Conservation (phyloP, 495 filamentous ascomycete genomes). For the Penicillium macrosclerotiorum region DNA sequence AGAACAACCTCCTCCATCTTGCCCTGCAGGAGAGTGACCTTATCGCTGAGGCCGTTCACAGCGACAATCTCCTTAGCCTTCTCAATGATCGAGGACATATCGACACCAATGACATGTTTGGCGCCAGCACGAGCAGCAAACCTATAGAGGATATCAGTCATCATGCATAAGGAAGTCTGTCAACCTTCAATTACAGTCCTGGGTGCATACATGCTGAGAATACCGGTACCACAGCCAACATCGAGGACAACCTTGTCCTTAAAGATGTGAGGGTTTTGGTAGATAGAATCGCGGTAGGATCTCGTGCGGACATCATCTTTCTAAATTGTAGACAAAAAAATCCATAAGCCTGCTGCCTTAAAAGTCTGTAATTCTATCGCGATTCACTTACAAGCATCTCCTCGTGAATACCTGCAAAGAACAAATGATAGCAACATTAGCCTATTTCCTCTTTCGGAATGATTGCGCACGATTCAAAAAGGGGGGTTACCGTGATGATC, state of each 20-base stretch:
- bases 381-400: constrained; percentile 85
- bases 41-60: constrained; percentile 75
- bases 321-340: constrained; percentile 46
- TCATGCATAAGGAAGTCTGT: too few relatives aligned
- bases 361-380: neutral
- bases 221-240: constrained; percentile 93
- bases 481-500: constrained; percentile 80
- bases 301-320: constrained; percentile 97
- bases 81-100: constrained; percentile 95
- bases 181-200: too few relatives aligned
- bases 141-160: constrained; percentile 50
- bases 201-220: constrained; percentile 72
- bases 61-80: constrained; percentile 91
- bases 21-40: constrained; percentile 89
- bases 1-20: constrained; percentile 95
- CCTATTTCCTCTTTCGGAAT: neutral
- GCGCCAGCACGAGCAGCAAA: constrained; percentile 94
- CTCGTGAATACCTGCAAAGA: constrained; percentile 82
- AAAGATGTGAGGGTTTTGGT: constrained; percentile 94
- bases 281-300: constrained; percentile 95
- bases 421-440: constrained; percentile 17
- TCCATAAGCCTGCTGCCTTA: constrained; percentile 9
- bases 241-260: constrained; percentile 97
- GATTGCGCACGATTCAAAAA: neutral
- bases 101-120: constrained; percentile 91